Evolutionary conservation across 306 rosid species (phyloP).

Genomic region (Heteromeles arbutifolia): DNA sequence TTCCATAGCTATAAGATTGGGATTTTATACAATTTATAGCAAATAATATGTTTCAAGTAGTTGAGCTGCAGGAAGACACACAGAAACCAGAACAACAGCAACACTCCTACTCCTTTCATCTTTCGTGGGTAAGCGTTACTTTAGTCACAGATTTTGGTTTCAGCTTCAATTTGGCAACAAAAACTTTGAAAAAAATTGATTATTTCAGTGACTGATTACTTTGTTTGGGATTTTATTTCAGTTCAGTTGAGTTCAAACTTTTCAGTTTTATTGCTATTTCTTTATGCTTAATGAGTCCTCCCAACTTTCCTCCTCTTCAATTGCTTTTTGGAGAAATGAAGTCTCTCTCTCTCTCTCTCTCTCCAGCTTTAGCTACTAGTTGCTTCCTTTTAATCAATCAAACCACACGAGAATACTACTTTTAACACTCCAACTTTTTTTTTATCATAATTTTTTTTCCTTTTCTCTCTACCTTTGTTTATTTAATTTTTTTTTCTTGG

Average conservation of each 20-base stretch:
- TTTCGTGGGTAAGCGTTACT: constrained; percentile 48
- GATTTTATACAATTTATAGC: not conserved
- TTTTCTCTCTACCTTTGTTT: constrained; percentile 22
- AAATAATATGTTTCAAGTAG: not conserved
- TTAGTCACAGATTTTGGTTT: constrained; percentile 24
- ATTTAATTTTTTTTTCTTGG: constrained; percentile 24
- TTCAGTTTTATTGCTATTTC: not conserved
- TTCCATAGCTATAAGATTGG: not conserved
- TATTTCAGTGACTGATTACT: not conserved
- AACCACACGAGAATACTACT: constrained; percentile 72
- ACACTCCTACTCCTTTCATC: not conserved
- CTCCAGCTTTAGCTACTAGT: not conserved
- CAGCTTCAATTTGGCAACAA: constrained; percentile 26
- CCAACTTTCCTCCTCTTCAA: not conserved
- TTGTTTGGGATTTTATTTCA: not conserved
- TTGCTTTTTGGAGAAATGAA: constrained; percentile 29
- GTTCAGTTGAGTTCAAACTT: not conserved
- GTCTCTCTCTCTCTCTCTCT: too few species aligned
- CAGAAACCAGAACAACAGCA: constrained; percentile 1
- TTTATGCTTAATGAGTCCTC: constrained; percentile 16
- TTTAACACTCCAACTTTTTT: constrained; percentile 33
- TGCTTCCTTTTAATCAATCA: constrained; percentile 43
- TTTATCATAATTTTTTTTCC: not conserved
- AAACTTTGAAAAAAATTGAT: not conserved
- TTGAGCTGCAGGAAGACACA: not conserved